A percentile compares a stretch with the other conserved stretches of the same genome.
Evolutionary conservation across 495 filamentous ascomycete species (phyloP).

Genomic region (Trichoderma asperelloides): DNA sequence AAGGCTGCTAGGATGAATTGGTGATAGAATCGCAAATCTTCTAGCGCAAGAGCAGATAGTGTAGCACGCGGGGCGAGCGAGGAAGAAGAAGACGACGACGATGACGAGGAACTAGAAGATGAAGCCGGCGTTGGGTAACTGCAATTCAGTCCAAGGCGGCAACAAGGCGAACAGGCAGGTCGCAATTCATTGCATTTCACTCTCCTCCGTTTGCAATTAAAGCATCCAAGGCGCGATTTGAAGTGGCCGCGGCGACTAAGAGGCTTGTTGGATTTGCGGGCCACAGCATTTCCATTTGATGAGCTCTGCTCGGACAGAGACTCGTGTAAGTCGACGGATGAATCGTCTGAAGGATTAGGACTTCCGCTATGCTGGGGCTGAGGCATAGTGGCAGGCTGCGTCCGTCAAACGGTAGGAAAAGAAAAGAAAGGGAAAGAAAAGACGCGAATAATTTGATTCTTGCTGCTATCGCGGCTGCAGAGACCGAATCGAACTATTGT

Average conservation of each 20-base stretch:
- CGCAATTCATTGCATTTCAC: slow-evolving; percentile 42
- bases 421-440: neutral
- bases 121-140: slow-evolving; percentile 27
- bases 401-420: neutral
- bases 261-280: neutral
- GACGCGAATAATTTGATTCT: neutral
- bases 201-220: slow-evolving; percentile 42
- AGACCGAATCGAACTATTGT: neutral
- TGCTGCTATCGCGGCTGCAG: neutral
- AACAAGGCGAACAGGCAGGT: slow-evolving; percentile 37
- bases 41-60: slow-evolving; percentile 20
- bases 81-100: neutral
- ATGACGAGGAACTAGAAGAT: neutral
- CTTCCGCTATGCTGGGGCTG: neutral
- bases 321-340: neutral
- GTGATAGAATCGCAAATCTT: slow-evolving; percentile 41
- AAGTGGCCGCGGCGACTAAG: slow-evolving; percentile 1
- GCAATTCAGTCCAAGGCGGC: slow-evolving; percentile 34
- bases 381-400: neutral
- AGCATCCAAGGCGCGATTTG: slow-evolving; percentile 28
- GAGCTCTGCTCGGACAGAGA: neutral
- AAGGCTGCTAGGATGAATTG: slow-evolving; percentile 37
- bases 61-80: slow-evolving; percentile 11
- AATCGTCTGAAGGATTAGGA: neutral
- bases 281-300: neutral